Percentiles rank a stretch among this genome's conserved stretches.
phyloP scores from a whole-genome alignment of 208 protist genomes.

The Porcisia hertigi region DNA sequence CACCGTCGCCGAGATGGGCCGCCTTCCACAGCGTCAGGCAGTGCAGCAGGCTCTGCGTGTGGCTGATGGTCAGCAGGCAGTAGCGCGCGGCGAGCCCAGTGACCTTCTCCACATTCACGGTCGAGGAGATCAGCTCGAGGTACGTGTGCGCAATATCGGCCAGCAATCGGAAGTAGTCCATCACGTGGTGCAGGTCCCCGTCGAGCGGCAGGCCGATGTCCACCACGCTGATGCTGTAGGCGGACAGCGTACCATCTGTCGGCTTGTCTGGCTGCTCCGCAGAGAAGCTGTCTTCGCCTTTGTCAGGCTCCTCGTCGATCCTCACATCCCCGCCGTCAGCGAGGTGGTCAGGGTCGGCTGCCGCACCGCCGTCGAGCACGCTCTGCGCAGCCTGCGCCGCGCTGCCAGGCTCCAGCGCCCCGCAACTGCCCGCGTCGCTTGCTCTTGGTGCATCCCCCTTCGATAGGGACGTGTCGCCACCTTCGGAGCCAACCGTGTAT shows the following conservation, averaged over 20 bases:
- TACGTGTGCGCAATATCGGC: conserved; percentile 27
- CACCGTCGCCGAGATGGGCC: conserved; percentile 8
- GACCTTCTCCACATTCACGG: conserved; percentile 6
- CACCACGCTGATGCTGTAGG: neutral
- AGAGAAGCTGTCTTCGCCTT: neutral
- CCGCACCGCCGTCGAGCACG: neutral
- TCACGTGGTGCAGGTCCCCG: conserved; percentile 13
- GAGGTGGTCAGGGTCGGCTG: too few species aligned
- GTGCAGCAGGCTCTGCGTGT: conserved; percentile 28
- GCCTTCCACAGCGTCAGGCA: conserved; percentile 20
- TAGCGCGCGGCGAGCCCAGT: conserved; percentile 20
- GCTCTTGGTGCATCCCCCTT: neutral
- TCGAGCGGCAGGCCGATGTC: conserved; percentile 27
- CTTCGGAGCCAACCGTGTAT: too few species aligned
- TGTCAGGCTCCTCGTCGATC: neutral
- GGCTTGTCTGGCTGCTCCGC: neutral
- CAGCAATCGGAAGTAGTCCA: conserved; percentile 23
- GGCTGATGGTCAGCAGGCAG: conserved; percentile 24
- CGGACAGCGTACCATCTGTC: neutral
- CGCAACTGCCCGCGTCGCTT: neutral
- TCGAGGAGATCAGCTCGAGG: neutral
- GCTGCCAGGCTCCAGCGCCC: neutral
- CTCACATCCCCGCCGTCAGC: neutral
- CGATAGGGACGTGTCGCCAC: too few species aligned
- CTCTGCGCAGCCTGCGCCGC: neutral